A percentile compares a stretch with the other conserved stretches of the same genome.
Evolutionary conservation across 306 rosid genomes (phyloP).

Genomic region (Trifolium pratense): DNA sequence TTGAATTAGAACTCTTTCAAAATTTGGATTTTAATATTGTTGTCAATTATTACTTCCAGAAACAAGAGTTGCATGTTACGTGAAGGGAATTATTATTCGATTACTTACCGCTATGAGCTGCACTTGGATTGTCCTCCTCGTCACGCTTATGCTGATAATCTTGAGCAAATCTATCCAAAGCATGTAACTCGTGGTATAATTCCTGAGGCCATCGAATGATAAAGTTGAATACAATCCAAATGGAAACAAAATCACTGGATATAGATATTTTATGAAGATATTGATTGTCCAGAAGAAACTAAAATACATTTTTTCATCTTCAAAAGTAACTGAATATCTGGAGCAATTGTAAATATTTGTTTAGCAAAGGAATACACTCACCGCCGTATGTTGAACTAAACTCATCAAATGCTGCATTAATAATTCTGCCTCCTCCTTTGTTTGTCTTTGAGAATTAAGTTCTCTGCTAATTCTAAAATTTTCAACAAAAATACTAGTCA

Average conservation of each 20-base stretch:
- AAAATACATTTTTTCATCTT: not conserved
- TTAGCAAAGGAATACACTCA: slow-evolving; percentile 54
- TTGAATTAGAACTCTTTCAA: slow-evolving; percentile 12
- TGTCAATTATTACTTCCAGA: slow-evolving; percentile 13
- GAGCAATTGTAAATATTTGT: slow-evolving; percentile 21
- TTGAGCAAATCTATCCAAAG: slow-evolving; percentile 75
- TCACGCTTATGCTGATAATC: slow-evolving; percentile 66
- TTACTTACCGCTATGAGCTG: slow-evolving; percentile 56
- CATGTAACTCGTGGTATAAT: slow-evolving; percentile 80
- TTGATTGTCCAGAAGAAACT: not conserved
- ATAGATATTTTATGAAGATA: not conserved
- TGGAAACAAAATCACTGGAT: slow-evolving; percentile 16
- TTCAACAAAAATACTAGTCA: slow-evolving; percentile 29
- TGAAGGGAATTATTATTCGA: slow-evolving; percentile 34
- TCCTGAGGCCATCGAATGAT: slow-evolving; percentile 57
- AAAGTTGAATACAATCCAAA: slow-evolving; percentile 25
- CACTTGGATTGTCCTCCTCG: slow-evolving; percentile 60
- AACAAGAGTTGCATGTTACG: slow-evolving; percentile 33
- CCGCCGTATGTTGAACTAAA: slow-evolving; percentile 78
- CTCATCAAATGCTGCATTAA: slow-evolving; percentile 73
- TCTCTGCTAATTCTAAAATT: slow-evolving; percentile 68
- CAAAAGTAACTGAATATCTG: slow-evolving; percentile 34
- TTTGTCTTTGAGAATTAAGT: slow-evolving; percentile 58
- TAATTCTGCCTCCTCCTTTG: slow-evolving; percentile 62
- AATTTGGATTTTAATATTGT: slow-evolving; percentile 17